Base-by-base conservation (phyloP, 208 protist genomes). In the Novymonas esmeraldas region DNA sequence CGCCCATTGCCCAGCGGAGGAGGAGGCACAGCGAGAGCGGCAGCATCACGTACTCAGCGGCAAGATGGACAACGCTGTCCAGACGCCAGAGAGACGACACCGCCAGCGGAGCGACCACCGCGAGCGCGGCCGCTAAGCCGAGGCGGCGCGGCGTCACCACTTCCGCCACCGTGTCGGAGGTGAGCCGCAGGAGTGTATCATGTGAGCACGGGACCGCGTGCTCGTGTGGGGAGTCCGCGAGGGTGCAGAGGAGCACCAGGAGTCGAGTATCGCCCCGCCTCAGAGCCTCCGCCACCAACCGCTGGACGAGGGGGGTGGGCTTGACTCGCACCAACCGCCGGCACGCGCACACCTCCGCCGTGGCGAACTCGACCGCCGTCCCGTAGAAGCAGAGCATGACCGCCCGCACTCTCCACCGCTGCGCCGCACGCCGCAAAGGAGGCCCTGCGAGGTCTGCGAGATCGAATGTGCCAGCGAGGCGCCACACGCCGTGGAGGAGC, bases 301-400 rank as follows among this genome's bases (percentile, higher is more conserved):
- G 6, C 7, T 0, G 22, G n/a, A 33, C 22, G 38, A 72, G 3
- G 9, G 28, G 26, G 52, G 45, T 72, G 28, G 48, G 9, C 24
- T 51, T 58, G 26, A 57, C 45, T 3, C 16, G 45, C 6, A 52
- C 42, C 14, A 73, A 28, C 7, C 46, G 61, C 29, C 18, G 11
- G 20, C 45, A 65, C 3, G 54, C 10, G 49, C 67, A 73, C 7
- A 64, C 24, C 16, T 73, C 58, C 18, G 22, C 56, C 3, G 29
- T 41, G 20, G 45, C 26, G 22, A 65, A 64, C 10, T 61, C 62
- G 11, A 73, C 58, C 18, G 48, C 31, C 6, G 31, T 58, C 6
- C 67, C 67, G 50, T 65, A 73, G 50, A 73, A 73, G 31, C 45
- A 59, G 29, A 64, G 42, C 67, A 65, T 52, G 14, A 62, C 39